phyloP scores from a whole-genome alignment of 495 filamentous ascomycete genomes.

The Cenococcum geophilum region DNA sequence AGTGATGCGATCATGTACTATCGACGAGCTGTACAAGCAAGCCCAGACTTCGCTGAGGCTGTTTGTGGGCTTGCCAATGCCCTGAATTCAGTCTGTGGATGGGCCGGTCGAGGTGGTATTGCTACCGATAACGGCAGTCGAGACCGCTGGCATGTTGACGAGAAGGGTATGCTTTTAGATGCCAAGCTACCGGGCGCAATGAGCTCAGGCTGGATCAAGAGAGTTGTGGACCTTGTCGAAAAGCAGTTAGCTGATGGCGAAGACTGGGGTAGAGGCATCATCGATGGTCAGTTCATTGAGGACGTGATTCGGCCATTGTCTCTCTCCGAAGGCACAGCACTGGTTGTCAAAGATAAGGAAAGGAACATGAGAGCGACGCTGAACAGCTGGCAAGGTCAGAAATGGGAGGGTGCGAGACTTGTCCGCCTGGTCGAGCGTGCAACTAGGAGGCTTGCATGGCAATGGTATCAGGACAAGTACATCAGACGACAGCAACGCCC shows the following conservation, averaged over 20 bases:
- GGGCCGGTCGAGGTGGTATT: constrained; percentile 85
- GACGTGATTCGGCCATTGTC: constrained; percentile 47
- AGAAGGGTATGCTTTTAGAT: constrained; percentile 77
- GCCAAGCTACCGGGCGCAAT: constrained; percentile 50
- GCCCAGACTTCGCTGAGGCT: constrained; percentile 94
- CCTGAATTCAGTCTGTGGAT: constrained; percentile 94
- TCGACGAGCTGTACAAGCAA: constrained; percentile 78
- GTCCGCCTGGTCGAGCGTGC: constrained; percentile 84
- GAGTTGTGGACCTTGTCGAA: constrained; percentile 90
- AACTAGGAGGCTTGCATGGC: constrained; percentile 66
- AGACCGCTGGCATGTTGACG: constrained; percentile 93
- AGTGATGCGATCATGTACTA: constrained; percentile 92
- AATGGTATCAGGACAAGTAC: constrained; percentile 84
- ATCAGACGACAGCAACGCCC: constrained; percentile 55
- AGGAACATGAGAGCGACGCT: constrained; percentile 45
- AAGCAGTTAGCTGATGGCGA: constrained; percentile 86
- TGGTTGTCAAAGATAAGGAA: constrained; percentile 39
- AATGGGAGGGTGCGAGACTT: constrained; percentile 84
- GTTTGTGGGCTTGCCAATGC: constrained; percentile 95
- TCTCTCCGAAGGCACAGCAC: constrained; percentile 33
- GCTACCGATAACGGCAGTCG: constrained; percentile 60
- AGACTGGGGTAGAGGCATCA: constrained; percentile 71
- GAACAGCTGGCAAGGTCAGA: constrained; percentile 63
- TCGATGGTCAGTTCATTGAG: constrained; percentile 52
- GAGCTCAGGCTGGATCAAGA: constrained; percentile 81